Conservation (phyloP, 345 rosid species). For the Alliaria petiolata region DNA sequence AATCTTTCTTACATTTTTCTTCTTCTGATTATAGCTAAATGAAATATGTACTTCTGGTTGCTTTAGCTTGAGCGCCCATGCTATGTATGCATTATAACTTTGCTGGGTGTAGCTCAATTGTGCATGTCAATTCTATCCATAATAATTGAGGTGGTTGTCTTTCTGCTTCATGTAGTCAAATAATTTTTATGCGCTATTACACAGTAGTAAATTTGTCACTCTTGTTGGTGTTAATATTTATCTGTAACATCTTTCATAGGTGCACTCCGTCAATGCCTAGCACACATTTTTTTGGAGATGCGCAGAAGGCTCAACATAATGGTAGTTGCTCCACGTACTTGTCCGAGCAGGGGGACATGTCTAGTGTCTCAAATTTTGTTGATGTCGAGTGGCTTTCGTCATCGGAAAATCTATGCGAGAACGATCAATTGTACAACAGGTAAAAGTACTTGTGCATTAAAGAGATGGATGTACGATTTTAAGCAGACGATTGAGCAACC, state of each 20-base stretch:
- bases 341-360: conserved; percentile 61
- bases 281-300: conserved; percentile 71
- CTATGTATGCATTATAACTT: neutral
- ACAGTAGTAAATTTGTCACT: neutral
- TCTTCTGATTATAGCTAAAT: conserved; percentile 1
- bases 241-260: conserved; percentile 36
- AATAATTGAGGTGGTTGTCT: no score
- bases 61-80: neutral
- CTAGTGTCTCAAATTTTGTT: conserved; percentile 82
- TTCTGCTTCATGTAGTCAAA: neutral
- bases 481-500: neutral
- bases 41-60: neutral
- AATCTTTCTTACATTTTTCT: neutral
- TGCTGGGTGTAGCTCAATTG: neutral
- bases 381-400: conserved; percentile 95
- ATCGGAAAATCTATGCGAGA: conserved; percentile 85
- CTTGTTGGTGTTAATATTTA: conserved; percentile 8
- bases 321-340: conserved; percentile 52
- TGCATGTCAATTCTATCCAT: neutral
- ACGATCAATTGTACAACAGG: conserved; percentile 86
- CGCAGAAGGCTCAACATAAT: conserved; percentile 44
- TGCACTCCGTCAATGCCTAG: conserved; percentile 73
- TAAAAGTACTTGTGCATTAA: conserved; percentile 18
- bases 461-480: neutral
- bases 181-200: neutral